Evolutionary conservation across 2,329 filamentous ascomycete genomes (phyloP), one percentile per base, ranked within the genome.

Genomic region (Lasiodiplodia citricola): DNA sequence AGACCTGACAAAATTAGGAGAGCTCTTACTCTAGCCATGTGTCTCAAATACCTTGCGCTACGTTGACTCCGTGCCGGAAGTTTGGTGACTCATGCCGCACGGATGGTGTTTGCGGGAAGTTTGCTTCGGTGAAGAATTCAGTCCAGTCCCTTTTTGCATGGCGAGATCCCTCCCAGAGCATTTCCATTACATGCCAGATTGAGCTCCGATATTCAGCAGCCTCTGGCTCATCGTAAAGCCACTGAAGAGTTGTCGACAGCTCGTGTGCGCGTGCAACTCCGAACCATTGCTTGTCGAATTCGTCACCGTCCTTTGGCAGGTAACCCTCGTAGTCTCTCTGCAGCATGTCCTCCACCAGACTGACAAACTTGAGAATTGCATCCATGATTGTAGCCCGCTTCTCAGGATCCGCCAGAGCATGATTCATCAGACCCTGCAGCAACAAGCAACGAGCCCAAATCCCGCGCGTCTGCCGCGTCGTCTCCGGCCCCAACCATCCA

Each of bases 401-500:
- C 2, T 76, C 74, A 10, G 78, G 70, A 57, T 87, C 83, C 2
- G 84, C 86, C 69, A 86, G 83, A 5, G 82, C 82, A 25, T 85
- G 80, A 71, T 84, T 83, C 72, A 80, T 83, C 67, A 87, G 72
- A 2, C 85, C 87, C 13, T 87, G 78, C 55, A 86, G 81, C 14
- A 87, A 76, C 14, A 84, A 81, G 71, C 81, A 84, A 13, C 86
- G 77, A 4, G 81, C 87, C 87, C 86, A 88, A 58, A 88, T 80
- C 44, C 85, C 82, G 60, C 86, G 72, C 3, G 78, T 71, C 1
- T 77, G 80, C 1, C 71, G 71, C 11, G n/a, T 52, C 23, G 71
- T 81, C 75, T 88, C 86, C 0, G 85, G 85, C 0, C 87, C 86
- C 21, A 89, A 74, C 87, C 87, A 89, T 8, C 87, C 87, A 77